Percentiles rank a stretch among this genome's conserved stretches.
Conservation (phyloP, 1,284 basidiomycete genomes). For the Bjerkandera adusta region DNA sequence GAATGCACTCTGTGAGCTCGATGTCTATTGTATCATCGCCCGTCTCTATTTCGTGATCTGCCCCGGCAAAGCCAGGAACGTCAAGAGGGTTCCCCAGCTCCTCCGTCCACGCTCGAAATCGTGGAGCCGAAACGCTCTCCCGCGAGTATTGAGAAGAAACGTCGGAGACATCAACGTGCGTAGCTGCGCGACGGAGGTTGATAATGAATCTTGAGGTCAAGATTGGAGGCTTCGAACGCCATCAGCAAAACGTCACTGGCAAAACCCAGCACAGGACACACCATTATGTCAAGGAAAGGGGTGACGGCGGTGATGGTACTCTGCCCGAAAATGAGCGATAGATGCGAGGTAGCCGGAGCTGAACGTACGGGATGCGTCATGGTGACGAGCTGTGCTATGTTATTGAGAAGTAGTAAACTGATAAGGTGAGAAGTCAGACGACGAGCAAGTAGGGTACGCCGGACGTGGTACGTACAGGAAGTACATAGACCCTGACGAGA, state of each 20-base stretch:
- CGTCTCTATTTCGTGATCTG: too few relatives aligned
- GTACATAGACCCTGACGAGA: not conserved
- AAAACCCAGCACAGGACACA: not conserved
- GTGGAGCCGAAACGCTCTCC: too few relatives aligned
- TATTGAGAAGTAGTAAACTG: not conserved
- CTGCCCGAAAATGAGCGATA: not conserved
- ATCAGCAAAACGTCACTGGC: not conserved
- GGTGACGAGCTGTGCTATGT: not conserved
- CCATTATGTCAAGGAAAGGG: not conserved
- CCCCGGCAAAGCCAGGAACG: too few relatives aligned
- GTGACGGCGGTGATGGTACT: not conserved
- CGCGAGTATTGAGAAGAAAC: too few relatives aligned
- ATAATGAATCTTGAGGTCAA: not conserved
- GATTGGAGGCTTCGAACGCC: not conserved
- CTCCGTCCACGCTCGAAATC: too few relatives aligned
- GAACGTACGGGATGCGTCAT: not conserved
- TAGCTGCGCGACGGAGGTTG: not conserved
- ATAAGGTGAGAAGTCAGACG: not conserved
- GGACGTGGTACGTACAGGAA: not conserved
- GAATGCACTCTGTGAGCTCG: too few relatives aligned
- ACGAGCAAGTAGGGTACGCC: not conserved
- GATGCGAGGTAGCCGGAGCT: not conserved
- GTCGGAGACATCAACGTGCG: not conserved
- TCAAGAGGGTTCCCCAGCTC: too few relatives aligned
- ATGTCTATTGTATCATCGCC: too few relatives aligned